Evolutionary conservation across 1,284 basidiomycete genomes (phyloP).

Genomic region (Volvariella volvacea): DNA sequence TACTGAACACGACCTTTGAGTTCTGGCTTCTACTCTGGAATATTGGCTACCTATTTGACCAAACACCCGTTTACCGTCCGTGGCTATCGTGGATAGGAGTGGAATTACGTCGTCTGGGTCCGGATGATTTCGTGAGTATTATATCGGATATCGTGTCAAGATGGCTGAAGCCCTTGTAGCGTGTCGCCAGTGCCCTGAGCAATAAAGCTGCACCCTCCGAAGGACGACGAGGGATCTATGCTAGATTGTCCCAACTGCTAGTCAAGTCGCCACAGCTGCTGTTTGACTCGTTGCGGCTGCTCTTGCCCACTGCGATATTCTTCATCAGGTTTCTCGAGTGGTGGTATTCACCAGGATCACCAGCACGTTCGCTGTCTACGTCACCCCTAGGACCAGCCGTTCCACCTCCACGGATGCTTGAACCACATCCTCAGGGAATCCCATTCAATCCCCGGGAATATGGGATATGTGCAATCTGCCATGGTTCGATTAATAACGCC

Average conservation of each 20-base stretch:
- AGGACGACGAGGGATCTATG: conserved; percentile 28
- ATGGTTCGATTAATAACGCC: conserved; percentile 73
- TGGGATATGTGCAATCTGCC: conserved; percentile 83
- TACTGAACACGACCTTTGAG: conserved; percentile 73
- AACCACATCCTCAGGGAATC: conserved; percentile 64
- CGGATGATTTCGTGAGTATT: conserved; percentile 64
- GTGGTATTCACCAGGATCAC: conserved; percentile 97
- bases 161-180: conserved; percentile 20
- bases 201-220: conserved; percentile 26
- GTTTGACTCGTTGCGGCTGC: conserved; percentile 73
- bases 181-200: conserved; percentile 31
- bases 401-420: conserved; percentile 68
- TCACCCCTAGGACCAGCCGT: conserved; percentile 62
- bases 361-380: conserved; percentile 59
- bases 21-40: conserved; percentile 81
- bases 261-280: conserved; percentile 52
- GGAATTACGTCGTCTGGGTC: conserved; percentile 71
- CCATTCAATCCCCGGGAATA: conserved; percentile 57
- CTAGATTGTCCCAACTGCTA: conserved; percentile 38
- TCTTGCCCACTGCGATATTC: conserved; percentile 91
- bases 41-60: conserved; percentile 86
- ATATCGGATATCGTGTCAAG: conserved; percentile 6
- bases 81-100: conserved; percentile 86
- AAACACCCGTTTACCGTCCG: conserved; percentile 84
- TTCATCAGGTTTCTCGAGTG: conserved; percentile 97